Evolutionary conservation across 1,284 basidiomycete species (phyloP).

Genomic region (Ustilago esculenta): DNA sequence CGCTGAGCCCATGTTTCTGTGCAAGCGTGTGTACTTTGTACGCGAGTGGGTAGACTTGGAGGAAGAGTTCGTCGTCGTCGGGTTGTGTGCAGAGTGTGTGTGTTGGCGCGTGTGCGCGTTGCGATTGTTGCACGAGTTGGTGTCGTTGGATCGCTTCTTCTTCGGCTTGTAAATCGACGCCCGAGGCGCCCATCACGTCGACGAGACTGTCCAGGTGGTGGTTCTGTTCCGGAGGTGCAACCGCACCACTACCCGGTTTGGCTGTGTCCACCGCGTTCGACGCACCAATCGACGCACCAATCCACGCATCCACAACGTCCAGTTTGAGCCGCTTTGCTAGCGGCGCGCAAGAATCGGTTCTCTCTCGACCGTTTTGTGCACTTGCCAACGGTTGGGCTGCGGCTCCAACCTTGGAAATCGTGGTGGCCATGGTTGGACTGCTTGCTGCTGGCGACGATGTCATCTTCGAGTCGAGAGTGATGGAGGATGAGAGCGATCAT

Average conservation of each 20-base stretch:
- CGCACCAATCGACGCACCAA: too few relatives aligned
- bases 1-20: conserved; percentile 55
- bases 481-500: too few relatives aligned
- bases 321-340: conserved; percentile 40
- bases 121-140: conserved; percentile 46
- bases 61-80: conserved; percentile 54
- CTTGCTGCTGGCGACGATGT: conserved; percentile 26
- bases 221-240: conserved; percentile 37
- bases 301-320: too few relatives aligned
- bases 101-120: conserved; percentile 16
- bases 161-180: conserved; percentile 62
- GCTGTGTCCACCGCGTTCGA: too few relatives aligned
- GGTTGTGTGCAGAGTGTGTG: conserved; percentile 19
- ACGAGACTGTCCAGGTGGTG: conserved; percentile 58
- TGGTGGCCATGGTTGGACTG: too few relatives aligned
- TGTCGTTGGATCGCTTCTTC: conserved; percentile 60
- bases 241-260: conserved; percentile 7
- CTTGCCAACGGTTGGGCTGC: too few relatives aligned
- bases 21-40: conserved; percentile 59
- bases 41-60: conserved; percentile 58
- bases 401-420: too few relatives aligned
- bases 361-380: conserved; percentile 14
- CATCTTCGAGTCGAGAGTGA: too few relatives aligned
- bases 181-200: conserved; percentile 61
- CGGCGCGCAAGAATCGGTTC: conserved; percentile 27